phyloP scores from a whole-genome alignment of 148 eudicot genomes.

The Agrostemma githago region DNA sequence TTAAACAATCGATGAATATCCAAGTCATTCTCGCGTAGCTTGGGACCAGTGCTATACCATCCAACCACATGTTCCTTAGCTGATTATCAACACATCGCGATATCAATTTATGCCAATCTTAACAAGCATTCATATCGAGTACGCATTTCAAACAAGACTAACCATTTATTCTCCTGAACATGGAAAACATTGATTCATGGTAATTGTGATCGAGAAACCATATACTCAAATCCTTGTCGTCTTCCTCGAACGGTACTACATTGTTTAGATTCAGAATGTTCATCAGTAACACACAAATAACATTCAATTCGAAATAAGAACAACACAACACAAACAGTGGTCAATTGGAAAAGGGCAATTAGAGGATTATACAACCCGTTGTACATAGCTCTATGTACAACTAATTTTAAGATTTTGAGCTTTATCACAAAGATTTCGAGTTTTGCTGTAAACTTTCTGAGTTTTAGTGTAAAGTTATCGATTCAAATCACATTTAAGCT shows the following conservation, averaged over 20 bases:
- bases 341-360: too few relatives aligned
- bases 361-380: too few relatives aligned
- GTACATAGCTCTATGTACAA: too few relatives aligned
- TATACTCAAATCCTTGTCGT: conserved; percentile 83
- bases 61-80: conserved; percentile 14
- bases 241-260: conserved; percentile 95
- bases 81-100: background rate
- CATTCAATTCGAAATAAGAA: too few relatives aligned
- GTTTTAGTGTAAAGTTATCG: too few relatives aligned
- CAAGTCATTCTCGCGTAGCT: conserved; percentile 6
- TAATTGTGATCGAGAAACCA: conserved; percentile 98
- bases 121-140: background rate
- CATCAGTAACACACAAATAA: background rate
- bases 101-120: background rate
- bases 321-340: too few relatives aligned
- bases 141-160: background rate
- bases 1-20: conserved; percentile 8
- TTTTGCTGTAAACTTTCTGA: too few relatives aligned
- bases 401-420: too few relatives aligned
- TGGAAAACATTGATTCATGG: conserved; percentile 88
- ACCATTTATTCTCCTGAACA: conserved; percentile 77
- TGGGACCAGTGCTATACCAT: conserved; percentile 14
- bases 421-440: too few relatives aligned
- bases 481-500: too few relatives aligned
- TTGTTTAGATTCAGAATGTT: background rate